These are phyloP conservation scores for Yueomyces sp. DNA, from an alignment of 805 yeast genomes.

Conservation along the genomic window DNA sequence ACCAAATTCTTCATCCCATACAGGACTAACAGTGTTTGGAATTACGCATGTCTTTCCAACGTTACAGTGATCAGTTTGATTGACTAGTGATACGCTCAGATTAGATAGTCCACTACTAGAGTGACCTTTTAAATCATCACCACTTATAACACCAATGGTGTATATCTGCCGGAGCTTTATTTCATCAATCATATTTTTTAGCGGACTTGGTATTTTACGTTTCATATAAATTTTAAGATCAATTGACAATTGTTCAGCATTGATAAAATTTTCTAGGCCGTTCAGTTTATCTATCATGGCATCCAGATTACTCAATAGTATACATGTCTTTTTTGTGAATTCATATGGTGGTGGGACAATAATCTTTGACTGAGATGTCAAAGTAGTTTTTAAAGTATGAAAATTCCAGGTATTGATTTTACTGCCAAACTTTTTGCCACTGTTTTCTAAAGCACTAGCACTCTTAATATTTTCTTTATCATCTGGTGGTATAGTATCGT, in stretches of 20 bases:
- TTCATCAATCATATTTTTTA: slow-evolving; percentile 5
- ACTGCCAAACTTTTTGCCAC: neutral
- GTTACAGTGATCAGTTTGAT: slow-evolving; percentile 37
- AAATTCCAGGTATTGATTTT: slow-evolving; percentile 13
- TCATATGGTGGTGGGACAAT: slow-evolving; percentile 39
- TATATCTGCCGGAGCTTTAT: slow-evolving; percentile 36
- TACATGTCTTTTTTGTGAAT: slow-evolving; percentile 50
- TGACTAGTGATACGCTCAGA: slow-evolving; percentile 51
- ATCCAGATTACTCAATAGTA: slow-evolving; percentile 59
- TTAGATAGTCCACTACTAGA: slow-evolving; percentile 35
- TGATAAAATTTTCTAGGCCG: slow-evolving; percentile 40
- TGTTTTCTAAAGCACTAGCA: too few relatives aligned
- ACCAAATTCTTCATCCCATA: slow-evolving; percentile 84
- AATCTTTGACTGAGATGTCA: slow-evolving; percentile 26
- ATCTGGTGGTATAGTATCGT: slow-evolving; percentile 7
- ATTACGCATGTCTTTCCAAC: slow-evolving; percentile 61
- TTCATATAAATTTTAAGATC: slow-evolving; percentile 27
- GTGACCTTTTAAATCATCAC: slow-evolving; percentile 42
- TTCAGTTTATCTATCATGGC: slow-evolving; percentile 35
- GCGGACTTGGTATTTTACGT: slow-evolving; percentile 10
- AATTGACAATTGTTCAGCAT: slow-evolving; percentile 43
- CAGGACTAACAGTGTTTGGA: slow-evolving; percentile 50
- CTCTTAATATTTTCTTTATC: slow-evolving; percentile 2
- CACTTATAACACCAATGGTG: slow-evolving; percentile 48
- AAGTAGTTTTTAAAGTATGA: slow-evolving; percentile 37